Percentiles rank a stretch among this genome's conserved stretches.
Conservation (phyloP, 768 basidiomycete species). For the Boletus insuetus region DNA sequence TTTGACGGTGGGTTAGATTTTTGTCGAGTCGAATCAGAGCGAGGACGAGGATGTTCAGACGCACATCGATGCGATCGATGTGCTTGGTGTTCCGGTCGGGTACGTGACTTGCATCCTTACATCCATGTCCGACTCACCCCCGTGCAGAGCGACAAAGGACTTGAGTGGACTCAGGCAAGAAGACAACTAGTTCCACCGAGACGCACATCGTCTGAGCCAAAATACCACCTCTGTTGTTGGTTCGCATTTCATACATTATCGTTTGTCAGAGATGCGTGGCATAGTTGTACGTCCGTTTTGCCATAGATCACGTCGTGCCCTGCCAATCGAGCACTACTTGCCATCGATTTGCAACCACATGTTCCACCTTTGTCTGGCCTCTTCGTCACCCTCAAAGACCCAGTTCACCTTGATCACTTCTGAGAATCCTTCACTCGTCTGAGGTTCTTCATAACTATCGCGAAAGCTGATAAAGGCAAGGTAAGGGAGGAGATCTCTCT, state of each 20-base stretch:
- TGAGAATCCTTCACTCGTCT: slow-evolving; percentile 65
- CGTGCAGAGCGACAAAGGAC: slow-evolving; percentile 36
- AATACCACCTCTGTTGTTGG: background rate
- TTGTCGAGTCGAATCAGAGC: slow-evolving; percentile 66
- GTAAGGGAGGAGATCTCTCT: slow-evolving; percentile 57
- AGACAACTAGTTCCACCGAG: slow-evolving; percentile 19
- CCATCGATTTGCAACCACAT: slow-evolving; percentile 86
- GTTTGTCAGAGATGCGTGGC: background rate
- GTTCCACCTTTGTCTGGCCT: slow-evolving; percentile 68
- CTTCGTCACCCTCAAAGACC: slow-evolving; percentile 72
- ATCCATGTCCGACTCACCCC: slow-evolving; percentile 2
- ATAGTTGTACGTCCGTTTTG: background rate
- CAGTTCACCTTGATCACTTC: slow-evolving; percentile 80
- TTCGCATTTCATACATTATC: background rate
- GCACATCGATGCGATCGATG: slow-evolving; percentile 63
- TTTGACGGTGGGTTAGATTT: slow-evolving; percentile 46
- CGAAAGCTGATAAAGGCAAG: slow-evolving; percentile 57
- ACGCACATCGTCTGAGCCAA: background rate
- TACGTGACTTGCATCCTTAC: slow-evolving; percentile 32
- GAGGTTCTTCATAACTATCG: slow-evolving; percentile 65
- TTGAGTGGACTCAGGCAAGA: slow-evolving; percentile 38
- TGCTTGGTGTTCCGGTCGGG: slow-evolving; percentile 59
- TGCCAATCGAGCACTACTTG: slow-evolving; percentile 38
- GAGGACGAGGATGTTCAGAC: slow-evolving; percentile 51
- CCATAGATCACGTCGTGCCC: slow-evolving; percentile 2